These are phyloP conservation scores for Collybiopsis confluens DNA, from an alignment of 768 basidiomycete species.

Conservation along the genomic window DNA sequence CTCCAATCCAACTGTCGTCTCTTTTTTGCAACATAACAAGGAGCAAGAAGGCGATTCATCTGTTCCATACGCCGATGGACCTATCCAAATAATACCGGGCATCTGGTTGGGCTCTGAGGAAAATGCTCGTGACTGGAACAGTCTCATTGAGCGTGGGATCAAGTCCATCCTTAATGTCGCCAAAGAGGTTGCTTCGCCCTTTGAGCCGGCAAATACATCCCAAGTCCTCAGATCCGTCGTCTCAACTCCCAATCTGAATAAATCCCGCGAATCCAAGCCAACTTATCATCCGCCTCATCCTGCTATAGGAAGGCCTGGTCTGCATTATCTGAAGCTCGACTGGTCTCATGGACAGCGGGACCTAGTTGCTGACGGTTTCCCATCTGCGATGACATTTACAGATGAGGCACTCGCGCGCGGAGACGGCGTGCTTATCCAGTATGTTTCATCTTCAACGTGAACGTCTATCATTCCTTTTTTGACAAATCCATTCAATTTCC, in stretches of 20 bases:
- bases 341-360: conserved; percentile 97
- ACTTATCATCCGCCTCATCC: conserved; percentile 68
- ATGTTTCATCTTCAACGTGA: conserved; percentile 29
- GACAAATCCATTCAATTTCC: conserved; percentile 15
- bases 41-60: conserved; percentile 61
- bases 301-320: conserved; percentile 64
- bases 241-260: conserved; percentile 63
- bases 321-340: conserved; percentile 84
- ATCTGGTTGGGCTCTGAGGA: conserved; percentile 92
- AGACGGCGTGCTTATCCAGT: conserved; percentile 85
- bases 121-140: conserved; percentile 79
- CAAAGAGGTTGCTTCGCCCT: conserved; percentile 80
- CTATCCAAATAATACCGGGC: conserved; percentile 78
- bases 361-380: conserved; percentile 75
- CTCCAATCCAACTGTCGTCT: conserved; percentile 42
- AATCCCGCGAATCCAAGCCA: conserved; percentile 30
- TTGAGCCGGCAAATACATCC: conserved; percentile 41
- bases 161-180: conserved; percentile 87
- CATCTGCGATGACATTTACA: conserved; percentile 74
- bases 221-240: conserved; percentile 56
- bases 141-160: conserved; percentile 68
- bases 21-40: conserved; percentile 57
- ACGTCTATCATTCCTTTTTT: conserved; percentile 13
- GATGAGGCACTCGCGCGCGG: conserved; percentile 72
- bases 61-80: conserved; percentile 75